These are phyloP conservation scores for Blastocystis sp. DNA, from an alignment of 352 stramenopile genomes.

Conservation along the genomic window DNA sequence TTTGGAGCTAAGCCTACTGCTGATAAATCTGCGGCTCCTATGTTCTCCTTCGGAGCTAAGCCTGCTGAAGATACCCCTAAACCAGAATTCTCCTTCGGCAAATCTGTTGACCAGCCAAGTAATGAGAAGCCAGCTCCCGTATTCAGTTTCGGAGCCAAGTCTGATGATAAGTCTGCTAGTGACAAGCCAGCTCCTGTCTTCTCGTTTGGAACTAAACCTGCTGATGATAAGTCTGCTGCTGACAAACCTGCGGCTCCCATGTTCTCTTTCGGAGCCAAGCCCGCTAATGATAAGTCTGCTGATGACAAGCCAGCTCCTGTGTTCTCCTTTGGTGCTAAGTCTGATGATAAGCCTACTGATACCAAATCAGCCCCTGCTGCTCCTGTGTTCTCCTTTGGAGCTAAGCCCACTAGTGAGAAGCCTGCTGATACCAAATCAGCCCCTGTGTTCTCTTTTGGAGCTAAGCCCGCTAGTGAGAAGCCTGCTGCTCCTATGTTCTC, in stretches of 20 bases:
- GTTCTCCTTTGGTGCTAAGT: background rate
- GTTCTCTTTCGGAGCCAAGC: slow-evolving; percentile 2
- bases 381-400: background rate
- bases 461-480: background rate
- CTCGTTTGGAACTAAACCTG: background rate
- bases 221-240: background rate
- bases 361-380: too few species aligned
- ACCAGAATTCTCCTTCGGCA: background rate
- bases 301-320: background rate
- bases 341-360: background rate
- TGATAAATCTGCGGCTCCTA: background rate
- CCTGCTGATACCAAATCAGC: background rate
- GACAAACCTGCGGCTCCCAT: background rate
- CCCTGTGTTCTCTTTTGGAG: background rate
- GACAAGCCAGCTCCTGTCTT: background rate
- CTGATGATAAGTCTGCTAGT: background rate
- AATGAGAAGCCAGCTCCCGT: background rate
- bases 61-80: too few species aligned
- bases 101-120: background rate
- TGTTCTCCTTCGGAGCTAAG: too few species aligned
- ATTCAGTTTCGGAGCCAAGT: too few species aligned
- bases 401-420: background rate
- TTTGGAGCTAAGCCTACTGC: background rate
- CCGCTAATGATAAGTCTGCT: background rate
- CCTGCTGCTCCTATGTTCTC: background rate